Base-by-base conservation (phyloP, 768 basidiomycete genomes). In the Leucogyrophana mollusca region DNA sequence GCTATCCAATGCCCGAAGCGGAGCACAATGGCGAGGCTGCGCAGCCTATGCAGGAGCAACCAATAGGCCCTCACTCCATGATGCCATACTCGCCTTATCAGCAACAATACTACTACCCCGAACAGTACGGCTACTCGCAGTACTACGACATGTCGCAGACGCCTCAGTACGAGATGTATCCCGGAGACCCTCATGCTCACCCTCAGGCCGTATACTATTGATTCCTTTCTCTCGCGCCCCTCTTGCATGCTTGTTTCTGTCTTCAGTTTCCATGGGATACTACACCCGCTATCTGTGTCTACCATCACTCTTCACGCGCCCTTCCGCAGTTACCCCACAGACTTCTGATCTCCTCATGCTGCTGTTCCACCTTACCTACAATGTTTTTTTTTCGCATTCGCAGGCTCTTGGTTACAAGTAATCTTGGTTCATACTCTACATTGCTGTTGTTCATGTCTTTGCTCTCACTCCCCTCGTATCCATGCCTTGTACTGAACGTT, bases 91-190 rank as follows among this genome's bases (percentile, higher is more conserved):
- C 76, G 18, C 61, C 74, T n/a, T 86, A 87, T 34, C 65, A 48
- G 22, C 78, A 76, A 30, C 74, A 72, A 33, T 87, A 87, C 69
- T 89, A 85, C 64, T 86, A 83, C 62, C 82, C 83, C 18, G 83
- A 85, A 41, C 73, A 77, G 50, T 87, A 87, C 42, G 73, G 69
- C 56, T 88, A 87, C 62, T 69, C 77, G 49, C 77, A 72, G 34
- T 87, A 85, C 68, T 68, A 85, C 72, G 86, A 86, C 64, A 74
- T 80, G 76, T 73, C 82, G 35, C 83, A 82, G 54, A 64, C 71
- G 52, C 75, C 78, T 61, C 78, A 77, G 56, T 87, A 86, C 66
- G 85, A 85, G 53, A 73, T 78, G 75, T 86, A 85, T 66, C 70
- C 76, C 45, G 62, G 73, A 59, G 78, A 81, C 56, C 76, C 66